Evolutionary conservation across 441 rosid genomes (phyloP).

Genomic region (Hura crepitans): DNA sequence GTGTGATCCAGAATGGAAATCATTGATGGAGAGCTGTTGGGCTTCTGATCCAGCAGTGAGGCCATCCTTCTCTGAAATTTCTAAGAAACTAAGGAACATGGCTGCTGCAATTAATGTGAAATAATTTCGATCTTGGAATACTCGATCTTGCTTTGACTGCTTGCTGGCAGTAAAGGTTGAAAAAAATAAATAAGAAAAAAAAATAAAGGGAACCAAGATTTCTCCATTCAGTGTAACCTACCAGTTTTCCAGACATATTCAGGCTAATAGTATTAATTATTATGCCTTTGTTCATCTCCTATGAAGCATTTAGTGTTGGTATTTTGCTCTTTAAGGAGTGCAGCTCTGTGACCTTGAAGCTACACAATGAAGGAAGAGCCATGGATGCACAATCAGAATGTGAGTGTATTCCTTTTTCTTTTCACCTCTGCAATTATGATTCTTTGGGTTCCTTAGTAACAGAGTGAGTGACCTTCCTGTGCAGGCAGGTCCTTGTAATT

Average conservation of each 20-base stretch:
- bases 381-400: conserved; percentile 24
- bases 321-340: conserved; percentile 16
- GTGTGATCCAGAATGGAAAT: too few species aligned
- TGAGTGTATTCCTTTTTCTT: conserved; percentile 21
- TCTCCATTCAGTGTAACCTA: conserved; percentile 22
- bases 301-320: conserved; percentile 21
- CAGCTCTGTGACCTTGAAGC: conserved; percentile 20
- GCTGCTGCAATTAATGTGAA: too few species aligned
- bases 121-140: too few species aligned
- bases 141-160: conserved; percentile 21
- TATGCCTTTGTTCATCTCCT: conserved; percentile 20
- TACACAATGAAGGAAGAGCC: conserved; percentile 14
- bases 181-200: conserved; percentile 7
- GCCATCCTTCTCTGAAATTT: too few species aligned
- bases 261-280: conserved; percentile 34
- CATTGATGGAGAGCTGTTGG: too few species aligned
- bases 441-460: too few species aligned
- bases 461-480: too few species aligned
- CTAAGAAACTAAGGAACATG: too few species aligned
- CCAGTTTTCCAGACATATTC: conserved; percentile 22
- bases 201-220: not conserved
- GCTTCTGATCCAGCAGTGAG: too few species aligned
- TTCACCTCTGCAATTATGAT: too few species aligned
- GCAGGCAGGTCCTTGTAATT: too few species aligned
- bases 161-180: conserved; percentile 1